These are phyloP conservation scores for Starmera pachycereana DNA, from an alignment of 805 yeast genomes.

Conservation along the genomic window DNA sequence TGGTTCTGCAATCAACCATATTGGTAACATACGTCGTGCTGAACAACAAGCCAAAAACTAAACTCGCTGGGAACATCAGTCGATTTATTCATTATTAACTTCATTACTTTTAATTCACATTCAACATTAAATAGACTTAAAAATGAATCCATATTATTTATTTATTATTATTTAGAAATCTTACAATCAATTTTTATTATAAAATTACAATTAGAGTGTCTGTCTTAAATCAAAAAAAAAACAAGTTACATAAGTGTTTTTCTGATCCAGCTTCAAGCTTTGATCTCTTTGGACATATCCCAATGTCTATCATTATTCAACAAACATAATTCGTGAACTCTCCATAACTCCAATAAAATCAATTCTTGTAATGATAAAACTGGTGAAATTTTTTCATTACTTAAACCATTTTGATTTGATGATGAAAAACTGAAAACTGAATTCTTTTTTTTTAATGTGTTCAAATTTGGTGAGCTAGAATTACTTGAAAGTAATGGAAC, in stretches of 20 bases:
- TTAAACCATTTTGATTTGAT: constrained; percentile 1
- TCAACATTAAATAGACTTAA: too few species aligned
- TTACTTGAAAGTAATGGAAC: constrained; percentile 1
- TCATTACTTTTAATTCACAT: too few species aligned
- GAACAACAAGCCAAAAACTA: constrained; percentile 7
- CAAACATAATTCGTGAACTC: constrained; percentile 48
- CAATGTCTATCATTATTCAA: constrained; percentile 62
- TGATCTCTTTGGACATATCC: constrained; percentile 45
- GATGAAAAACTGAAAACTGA: constrained; percentile 14
- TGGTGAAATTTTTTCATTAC: constrained; percentile 21
- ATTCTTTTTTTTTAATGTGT: constrained; percentile 11
- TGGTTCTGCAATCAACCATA: constrained; percentile 92
- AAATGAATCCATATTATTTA: too few species aligned
- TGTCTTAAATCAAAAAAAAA: too few species aligned
- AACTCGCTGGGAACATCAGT: too few species aligned
- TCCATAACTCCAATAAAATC: constrained; percentile 60
- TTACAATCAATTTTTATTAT: too few species aligned
- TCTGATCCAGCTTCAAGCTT: not conserved
- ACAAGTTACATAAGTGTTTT: too few species aligned
- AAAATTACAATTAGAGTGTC: too few species aligned
- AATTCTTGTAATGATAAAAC: constrained; percentile 34
- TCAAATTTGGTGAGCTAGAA: constrained; percentile 5
- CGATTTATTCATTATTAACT: too few species aligned
- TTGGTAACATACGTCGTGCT: constrained; percentile 48
- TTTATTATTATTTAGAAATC: too few species aligned